phyloP scores from a whole-genome alignment of 2,329 filamentous ascomycete species.

The Ilyonectria destructans region DNA sequence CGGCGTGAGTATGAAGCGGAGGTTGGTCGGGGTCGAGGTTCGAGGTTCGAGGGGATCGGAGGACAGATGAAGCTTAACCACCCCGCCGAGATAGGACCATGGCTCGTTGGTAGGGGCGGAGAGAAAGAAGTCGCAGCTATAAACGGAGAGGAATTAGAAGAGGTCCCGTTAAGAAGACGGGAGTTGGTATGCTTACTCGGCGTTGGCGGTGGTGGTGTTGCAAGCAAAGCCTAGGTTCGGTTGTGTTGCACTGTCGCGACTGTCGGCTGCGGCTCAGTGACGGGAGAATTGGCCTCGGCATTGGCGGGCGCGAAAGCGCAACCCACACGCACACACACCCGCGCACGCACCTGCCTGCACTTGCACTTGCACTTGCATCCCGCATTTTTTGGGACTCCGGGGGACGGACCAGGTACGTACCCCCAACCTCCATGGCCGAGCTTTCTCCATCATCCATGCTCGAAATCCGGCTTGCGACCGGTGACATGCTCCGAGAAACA shows the following conservation, averaged over 20 bases:
- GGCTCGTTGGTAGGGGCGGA: constrained; percentile 2
- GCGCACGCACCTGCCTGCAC: constrained; percentile 9
- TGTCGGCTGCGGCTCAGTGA: constrained; percentile 34
- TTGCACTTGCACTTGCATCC: constrained; percentile 24
- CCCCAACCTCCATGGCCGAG: constrained; percentile 13
- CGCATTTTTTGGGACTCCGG: constrained; percentile 23
- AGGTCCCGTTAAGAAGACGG: background rate
- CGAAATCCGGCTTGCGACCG: constrained; percentile 1
- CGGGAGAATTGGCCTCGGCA: constrained; percentile 38
- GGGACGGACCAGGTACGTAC: constrained; percentile 22
- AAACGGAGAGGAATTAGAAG: background rate
- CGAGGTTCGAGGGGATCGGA: constrained; percentile 18
- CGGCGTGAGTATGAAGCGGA: constrained; percentile 12
- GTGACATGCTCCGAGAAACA: background rate
- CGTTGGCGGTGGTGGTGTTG: constrained; percentile 9
- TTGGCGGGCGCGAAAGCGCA: constrained; percentile 19
- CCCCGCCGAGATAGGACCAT: constrained; percentile 34
- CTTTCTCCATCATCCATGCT: constrained; percentile 23
- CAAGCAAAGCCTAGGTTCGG: constrained; percentile 5
- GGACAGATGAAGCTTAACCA: constrained; percentile 35
- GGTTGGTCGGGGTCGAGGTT: constrained; percentile 29
- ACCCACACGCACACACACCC: background rate
- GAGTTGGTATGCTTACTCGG: constrained; percentile 4
- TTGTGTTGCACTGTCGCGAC: constrained; percentile 27
- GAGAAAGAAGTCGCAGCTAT: constrained; percentile 3